Evolutionary conservation across 2,329 filamentous ascomycete genomes (phyloP).

Genomic region (Xylariaceae sp.): DNA sequence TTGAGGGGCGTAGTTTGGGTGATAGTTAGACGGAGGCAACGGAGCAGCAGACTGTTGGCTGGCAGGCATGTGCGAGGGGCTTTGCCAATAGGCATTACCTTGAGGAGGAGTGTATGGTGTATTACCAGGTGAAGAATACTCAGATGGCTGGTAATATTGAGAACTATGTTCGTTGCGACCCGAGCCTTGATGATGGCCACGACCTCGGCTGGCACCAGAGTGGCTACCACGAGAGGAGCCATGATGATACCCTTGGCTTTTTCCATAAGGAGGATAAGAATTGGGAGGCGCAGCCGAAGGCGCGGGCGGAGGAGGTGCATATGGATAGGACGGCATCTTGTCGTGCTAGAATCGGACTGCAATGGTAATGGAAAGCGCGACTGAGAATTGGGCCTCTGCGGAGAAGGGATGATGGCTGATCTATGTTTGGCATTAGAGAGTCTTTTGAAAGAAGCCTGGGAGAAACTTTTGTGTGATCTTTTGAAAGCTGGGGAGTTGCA

Average conservation of each 20-base stretch:
- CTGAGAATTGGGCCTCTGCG: conserved; percentile 1
- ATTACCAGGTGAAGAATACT: conserved; percentile 20
- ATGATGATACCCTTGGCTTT: conserved; percentile 41
- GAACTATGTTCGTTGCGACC: conserved; percentile 21
- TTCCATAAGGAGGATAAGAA: conserved; percentile 26
- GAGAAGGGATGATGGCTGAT: background rate
- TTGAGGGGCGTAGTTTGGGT: conserved; percentile 32
- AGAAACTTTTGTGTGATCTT: too few species aligned
- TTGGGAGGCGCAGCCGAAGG: conserved; percentile 23
- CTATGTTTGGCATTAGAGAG: too few species aligned
- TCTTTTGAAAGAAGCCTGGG: too few species aligned
- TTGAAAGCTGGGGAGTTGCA: too few species aligned
- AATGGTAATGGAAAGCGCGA: background rate
- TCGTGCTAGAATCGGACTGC: background rate
- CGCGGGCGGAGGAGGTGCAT: conserved; percentile 25
- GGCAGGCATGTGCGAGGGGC: conserved; percentile 23
- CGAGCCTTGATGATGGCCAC: conserved; percentile 22
- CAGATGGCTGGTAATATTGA: conserved; percentile 25
- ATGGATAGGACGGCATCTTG: conserved; percentile 28
- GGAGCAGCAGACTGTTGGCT: conserved; percentile 28
- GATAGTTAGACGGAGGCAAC: conserved; percentile 41
- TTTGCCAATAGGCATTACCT: conserved; percentile 29
- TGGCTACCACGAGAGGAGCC: conserved; percentile 24
- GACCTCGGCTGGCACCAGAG: conserved; percentile 16
- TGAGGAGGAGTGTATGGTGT: conserved; percentile 23